Evolutionary conservation across 768 basidiomycete genomes (phyloP).

Genomic region (Austroboletus festivus): DNA sequence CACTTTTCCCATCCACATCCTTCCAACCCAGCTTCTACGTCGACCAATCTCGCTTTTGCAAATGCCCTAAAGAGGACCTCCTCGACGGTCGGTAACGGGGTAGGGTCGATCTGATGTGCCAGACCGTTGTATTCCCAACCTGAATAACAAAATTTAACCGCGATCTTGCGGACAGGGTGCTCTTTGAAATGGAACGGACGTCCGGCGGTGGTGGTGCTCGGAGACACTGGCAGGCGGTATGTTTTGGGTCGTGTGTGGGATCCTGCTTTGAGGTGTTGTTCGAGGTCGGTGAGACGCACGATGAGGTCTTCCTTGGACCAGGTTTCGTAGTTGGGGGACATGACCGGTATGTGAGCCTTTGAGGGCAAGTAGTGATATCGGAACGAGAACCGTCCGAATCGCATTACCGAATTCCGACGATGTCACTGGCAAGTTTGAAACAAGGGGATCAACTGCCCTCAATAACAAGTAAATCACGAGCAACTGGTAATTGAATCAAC

Average conservation of each 20-base stretch:
- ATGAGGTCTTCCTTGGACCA: slow-evolving; percentile 73
- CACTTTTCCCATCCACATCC: slow-evolving; percentile 91
- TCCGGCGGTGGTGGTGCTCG: slow-evolving; percentile 14
- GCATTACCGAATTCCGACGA: slow-evolving; percentile 22
- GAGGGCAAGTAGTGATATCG: slow-evolving; percentile 33
- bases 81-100: slow-evolving; percentile 88
- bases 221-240: too few relatives aligned
- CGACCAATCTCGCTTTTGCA: slow-evolving; percentile 72
- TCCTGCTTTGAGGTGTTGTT: slow-evolving; percentile 28
- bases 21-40: slow-evolving; percentile 67
- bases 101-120: slow-evolving; percentile 69
- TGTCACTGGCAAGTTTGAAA: too few relatives aligned
- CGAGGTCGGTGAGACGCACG: slow-evolving; percentile 56
- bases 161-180: slow-evolving; percentile 84
- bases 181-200: slow-evolving; percentile 61
- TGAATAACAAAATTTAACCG: slow-evolving; percentile 88
- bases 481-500: too few relatives aligned
- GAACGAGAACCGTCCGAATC: slow-evolving; percentile 30
- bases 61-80: slow-evolving; percentile 79
- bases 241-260: slow-evolving; percentile 9
- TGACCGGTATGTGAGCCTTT: slow-evolving; percentile 28
- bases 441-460: too few relatives aligned
- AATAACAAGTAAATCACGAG: too few relatives aligned
- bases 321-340: slow-evolving; percentile 46
- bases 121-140: slow-evolving; percentile 92